Evolutionary conservation across 148 eudicot genomes (phyloP).

Genomic region (Rhododendron molle): DNA sequence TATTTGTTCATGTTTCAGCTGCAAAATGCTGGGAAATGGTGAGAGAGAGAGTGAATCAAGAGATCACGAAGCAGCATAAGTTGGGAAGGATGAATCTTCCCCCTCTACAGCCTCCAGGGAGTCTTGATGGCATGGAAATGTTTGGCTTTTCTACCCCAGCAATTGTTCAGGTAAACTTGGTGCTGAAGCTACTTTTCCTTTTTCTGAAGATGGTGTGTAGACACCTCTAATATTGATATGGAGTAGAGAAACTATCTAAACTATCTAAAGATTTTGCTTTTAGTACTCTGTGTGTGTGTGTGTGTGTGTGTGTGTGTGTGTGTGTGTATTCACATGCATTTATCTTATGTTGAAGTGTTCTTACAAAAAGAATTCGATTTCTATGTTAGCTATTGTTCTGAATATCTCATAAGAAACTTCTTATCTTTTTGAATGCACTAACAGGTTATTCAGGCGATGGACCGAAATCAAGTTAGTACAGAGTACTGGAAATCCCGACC

Average conservation of each 20-base stretch:
- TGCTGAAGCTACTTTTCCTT: neutral
- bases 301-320: too few species aligned
- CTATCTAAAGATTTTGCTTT: neutral
- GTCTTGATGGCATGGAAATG: constrained; percentile 92
- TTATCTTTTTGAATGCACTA: neutral
- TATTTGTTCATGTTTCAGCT: constrained; percentile 66
- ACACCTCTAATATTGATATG: neutral
- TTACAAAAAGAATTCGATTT: neutral
- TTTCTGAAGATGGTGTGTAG: neutral
- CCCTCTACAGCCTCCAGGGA: constrained; percentile 94
- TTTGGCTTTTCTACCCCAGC: constrained; percentile 89
- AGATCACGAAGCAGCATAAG: constrained; percentile 82
- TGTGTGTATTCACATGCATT: neutral
- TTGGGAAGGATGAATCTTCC: constrained; percentile 65
- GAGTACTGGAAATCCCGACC: constrained; percentile 84
- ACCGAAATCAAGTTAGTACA: constrained; percentile 42
- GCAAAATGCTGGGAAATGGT: constrained; percentile 92
- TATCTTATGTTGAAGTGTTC: neutral
- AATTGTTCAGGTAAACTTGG: constrained; percentile 65
- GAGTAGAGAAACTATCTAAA: neutral
- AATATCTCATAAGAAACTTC: neutral
- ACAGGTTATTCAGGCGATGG: constrained; percentile 75
- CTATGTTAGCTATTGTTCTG: neutral
- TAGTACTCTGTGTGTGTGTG: neutral
- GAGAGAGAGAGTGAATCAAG: constrained; percentile 77